Conservation (phyloP, 1,284 basidiomycete species). For the Leccinum insolens region DNA sequence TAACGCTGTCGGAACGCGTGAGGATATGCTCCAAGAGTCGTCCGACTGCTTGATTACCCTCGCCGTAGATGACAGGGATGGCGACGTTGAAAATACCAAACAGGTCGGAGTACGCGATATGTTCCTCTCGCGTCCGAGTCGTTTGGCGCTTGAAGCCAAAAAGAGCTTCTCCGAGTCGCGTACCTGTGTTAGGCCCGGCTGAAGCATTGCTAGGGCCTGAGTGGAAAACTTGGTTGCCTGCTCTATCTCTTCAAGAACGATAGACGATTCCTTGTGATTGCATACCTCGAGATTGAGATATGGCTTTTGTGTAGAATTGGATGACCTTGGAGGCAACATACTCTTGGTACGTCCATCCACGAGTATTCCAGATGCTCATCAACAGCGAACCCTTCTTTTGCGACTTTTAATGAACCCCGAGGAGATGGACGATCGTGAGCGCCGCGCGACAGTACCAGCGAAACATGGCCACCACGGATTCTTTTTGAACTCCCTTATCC, state of each 20-base stretch:
- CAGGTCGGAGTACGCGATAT: too few species aligned
- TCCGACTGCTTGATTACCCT: too few species aligned
- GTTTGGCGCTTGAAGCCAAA: too few species aligned
- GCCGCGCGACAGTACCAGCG: neutral
- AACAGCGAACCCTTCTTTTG: neutral
- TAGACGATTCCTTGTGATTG: conserved; percentile 49
- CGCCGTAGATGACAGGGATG: too few species aligned
- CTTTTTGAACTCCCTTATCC: neutral
- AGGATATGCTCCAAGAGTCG: too few species aligned
- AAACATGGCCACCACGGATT: neutral
- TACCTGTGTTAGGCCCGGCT: neutral
- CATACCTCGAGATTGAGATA: too few species aligned
- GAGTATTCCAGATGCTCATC: neutral
- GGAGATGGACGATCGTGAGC: neutral
- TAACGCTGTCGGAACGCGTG: too few species aligned
- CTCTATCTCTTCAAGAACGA: neutral
- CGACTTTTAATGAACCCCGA: neutral
- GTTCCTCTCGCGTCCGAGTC: too few species aligned
- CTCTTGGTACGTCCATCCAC: neutral
- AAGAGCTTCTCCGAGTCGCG: neutral
- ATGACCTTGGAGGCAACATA: neutral
- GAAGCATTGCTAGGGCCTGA: neutral
- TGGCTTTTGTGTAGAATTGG: too few species aligned
- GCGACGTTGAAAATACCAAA: too few species aligned
- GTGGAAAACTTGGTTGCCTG: neutral